Evolutionary conservation across 2,329 filamentous ascomycete species (phyloP), one percentile per base, ranked within the genome.

Genomic region (Pezicula radicicola): DNA sequence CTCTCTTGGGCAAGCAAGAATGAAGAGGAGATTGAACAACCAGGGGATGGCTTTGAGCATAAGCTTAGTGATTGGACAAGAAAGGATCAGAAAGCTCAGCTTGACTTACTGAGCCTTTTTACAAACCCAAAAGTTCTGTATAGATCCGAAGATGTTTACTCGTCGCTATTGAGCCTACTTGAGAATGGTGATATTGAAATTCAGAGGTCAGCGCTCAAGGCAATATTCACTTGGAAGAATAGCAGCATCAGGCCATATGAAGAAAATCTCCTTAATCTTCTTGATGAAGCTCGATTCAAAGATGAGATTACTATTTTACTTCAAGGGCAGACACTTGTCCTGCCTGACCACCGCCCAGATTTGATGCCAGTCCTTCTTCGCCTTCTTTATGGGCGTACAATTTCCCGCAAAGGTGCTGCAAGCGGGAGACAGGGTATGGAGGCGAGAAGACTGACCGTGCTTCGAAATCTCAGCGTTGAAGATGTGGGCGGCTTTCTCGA

Each of bases 281-380:
- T 97, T 8, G 94, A 99, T 59, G 94, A 97, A 56, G 85, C 89
- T 21, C 83, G 89, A 46, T 96, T 97, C 72, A 90, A 91, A 64
- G 94, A 97, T 63, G 93, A 97, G 66, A 79, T 99, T n/a, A 87
- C 91, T 0, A 84, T 94, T 4, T 88, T 99, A 58, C 80, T 99
- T 49, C 87, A 91, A 63, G 81, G 87, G 15, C 85, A 89, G 16
- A 84, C 84, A 52, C 72, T 85, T 50, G 87, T 97, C 58, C 84
- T 86, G 59, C 74, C 84, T 6, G 82, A 87, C 47, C 91, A 99
- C 64, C 83, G 88, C 8, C 64, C 74, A 3, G 81, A 84, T 43
- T 71, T 97, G 35, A 89, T 97, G 78, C 93, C 94, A 1, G 83
- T 99, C 5, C 76, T 99, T 25, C 79, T 99, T 33, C 83, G 92